phyloP scores from a whole-genome alignment of 179 eudicot species.

The Silene noctiflora region DNA sequence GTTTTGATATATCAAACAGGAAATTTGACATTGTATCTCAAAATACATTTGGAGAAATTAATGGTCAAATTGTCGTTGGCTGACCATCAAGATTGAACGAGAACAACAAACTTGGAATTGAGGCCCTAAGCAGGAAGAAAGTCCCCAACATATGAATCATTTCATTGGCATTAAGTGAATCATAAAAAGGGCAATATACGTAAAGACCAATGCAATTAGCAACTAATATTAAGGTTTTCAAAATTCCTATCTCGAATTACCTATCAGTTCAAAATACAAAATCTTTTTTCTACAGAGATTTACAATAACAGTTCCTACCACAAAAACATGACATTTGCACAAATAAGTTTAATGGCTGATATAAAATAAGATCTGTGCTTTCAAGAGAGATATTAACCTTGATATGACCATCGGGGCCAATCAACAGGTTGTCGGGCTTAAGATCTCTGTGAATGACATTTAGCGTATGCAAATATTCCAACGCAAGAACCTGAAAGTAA shows the following conservation, averaged over 20 bases:
- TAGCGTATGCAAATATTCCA: conserved; percentile 89
- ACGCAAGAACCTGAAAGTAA: conserved; percentile 80
- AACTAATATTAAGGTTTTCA: background rate
- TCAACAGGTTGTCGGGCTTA: conserved; percentile 96
- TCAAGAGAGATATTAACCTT: conserved; percentile 55
- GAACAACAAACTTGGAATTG: too few species aligned
- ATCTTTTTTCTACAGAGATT: background rate
- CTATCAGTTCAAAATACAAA: too few species aligned
- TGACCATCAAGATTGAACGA: too few species aligned
- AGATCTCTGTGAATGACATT: conserved; percentile 89
- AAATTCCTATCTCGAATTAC: too few species aligned
- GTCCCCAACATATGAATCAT: too few species aligned
- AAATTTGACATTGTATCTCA: too few species aligned
- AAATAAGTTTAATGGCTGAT: background rate
- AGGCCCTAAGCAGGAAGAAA: too few species aligned
- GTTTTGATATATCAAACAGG: too few species aligned
- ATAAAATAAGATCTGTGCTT: conserved; percentile 2
- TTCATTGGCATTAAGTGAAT: too few species aligned
- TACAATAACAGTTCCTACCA: background rate
- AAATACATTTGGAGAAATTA: too few species aligned
- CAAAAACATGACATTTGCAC: background rate
- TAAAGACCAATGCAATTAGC: background rate
- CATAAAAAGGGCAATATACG: background rate
- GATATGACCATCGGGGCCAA: conserved; percentile 96
- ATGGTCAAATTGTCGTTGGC: background rate